These are phyloP conservation scores for Otatea glauca DNA, from an alignment of 176 grass and related monocot species.

Conservation along the genomic window DNA sequence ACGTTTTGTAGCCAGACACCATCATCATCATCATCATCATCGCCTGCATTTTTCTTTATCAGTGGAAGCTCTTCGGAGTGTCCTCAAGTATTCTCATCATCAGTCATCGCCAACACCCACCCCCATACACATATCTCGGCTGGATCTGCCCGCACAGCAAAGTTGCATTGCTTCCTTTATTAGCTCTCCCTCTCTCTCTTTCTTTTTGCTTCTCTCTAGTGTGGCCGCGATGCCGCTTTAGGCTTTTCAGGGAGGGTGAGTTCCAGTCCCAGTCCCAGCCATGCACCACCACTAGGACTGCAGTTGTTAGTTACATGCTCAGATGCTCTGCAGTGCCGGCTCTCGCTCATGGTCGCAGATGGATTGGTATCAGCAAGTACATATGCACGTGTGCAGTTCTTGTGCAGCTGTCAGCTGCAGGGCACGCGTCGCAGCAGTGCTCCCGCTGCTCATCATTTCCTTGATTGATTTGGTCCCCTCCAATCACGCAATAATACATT, in stretches of 20 bases:
- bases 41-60: slow-evolving; percentile 32
- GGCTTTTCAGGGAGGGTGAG: background rate
- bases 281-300: background rate
- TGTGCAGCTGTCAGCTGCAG: slow-evolving; percentile 31
- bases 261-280: background rate
- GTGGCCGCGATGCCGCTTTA: background rate
- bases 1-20: background rate
- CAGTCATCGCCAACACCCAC: background rate
- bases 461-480: slow-evolving; percentile 36
- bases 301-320: slow-evolving; percentile 12
- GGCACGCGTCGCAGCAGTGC: slow-evolving; percentile 36
- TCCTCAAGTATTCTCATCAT: slow-evolving; percentile 32
- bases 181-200: background rate
- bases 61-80: background rate
- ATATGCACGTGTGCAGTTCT: background rate
- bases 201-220: background rate
- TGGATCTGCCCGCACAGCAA: slow-evolving; percentile 32
- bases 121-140: background rate
- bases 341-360: slow-evolving; percentile 22
- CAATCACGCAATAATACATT: slow-evolving; percentile 33
- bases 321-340: background rate
- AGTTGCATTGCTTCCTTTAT: slow-evolving; percentile 32
- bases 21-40: background rate
- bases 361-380: slow-evolving; percentile 43
- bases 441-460: background rate